Evolutionary conservation across 2,329 filamentous ascomycete genomes (phyloP).

Genomic region (Coniochaeta sp.): DNA sequence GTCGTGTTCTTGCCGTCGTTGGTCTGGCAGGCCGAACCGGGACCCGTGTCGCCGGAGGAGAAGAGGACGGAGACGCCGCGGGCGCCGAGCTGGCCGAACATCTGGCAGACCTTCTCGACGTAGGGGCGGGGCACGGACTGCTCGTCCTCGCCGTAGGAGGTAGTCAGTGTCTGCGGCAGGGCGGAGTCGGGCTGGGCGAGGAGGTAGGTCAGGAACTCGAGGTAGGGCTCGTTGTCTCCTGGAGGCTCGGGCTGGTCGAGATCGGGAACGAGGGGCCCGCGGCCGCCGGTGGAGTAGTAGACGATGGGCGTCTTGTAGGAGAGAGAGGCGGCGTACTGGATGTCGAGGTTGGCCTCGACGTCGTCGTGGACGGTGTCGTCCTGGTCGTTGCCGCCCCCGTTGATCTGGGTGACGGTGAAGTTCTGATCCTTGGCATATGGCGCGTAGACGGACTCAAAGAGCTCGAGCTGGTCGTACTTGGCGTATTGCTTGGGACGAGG

Average conservation of each 20-base stretch:
- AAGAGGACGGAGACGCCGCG: conserved; percentile 63
- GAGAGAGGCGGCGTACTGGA: conserved; percentile 52
- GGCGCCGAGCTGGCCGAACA: conserved; percentile 58
- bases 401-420: conserved; percentile 52
- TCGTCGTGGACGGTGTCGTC: conserved; percentile 28
- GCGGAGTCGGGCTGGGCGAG: conserved; percentile 39
- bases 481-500: conserved; percentile 18
- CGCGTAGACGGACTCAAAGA: conserved; percentile 48
- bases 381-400: conserved; percentile 47
- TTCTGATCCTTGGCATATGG: conserved; percentile 35
- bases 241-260: conserved; percentile 35
- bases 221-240: conserved; percentile 51
- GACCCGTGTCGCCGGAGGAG: conserved; percentile 49
- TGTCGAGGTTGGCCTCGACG: conserved; percentile 56
- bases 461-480: conserved; percentile 44
- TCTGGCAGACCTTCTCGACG: conserved; percentile 41
- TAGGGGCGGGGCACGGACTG: conserved; percentile 55
- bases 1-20: conserved; percentile 24
- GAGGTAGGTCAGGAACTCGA: conserved; percentile 50
- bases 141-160: conserved; percentile 61
- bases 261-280: conserved; percentile 48
- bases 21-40: conserved; percentile 19
- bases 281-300: conserved; percentile 54
- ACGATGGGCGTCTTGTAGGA: conserved; percentile 46
- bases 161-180: conserved; percentile 55